Evolutionary conservation across 208 protist genomes (phyloP).

Genomic region (Trypanosoma boissoni): DNA sequence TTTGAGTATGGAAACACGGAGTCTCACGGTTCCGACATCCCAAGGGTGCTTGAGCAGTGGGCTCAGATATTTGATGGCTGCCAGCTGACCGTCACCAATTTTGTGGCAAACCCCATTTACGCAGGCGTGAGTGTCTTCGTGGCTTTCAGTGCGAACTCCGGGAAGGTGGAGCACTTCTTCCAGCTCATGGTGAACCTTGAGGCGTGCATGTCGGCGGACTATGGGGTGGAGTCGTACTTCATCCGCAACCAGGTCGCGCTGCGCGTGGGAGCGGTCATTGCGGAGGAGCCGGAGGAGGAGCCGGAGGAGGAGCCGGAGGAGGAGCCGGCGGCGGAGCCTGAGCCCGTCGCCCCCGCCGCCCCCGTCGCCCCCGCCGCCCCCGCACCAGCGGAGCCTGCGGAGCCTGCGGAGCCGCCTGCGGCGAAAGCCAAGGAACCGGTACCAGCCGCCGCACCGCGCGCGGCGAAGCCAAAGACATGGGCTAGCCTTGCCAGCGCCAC

Average conservation of each 20-base stretch:
- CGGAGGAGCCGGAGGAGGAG: constrained; percentile 33
- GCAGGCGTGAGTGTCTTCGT: constrained; percentile 73
- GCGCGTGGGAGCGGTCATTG: constrained; percentile 51
- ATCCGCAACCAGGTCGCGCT: constrained; percentile 79
- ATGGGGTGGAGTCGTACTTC: constrained; percentile 62
- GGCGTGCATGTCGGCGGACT: constrained; percentile 41
- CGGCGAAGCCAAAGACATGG: constrained; percentile 62
- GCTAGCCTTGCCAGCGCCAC: constrained; percentile 46
- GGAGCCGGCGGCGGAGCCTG: constrained; percentile 10
- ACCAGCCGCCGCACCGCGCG: constrained; percentile 10
- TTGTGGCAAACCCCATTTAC: constrained; percentile 59
- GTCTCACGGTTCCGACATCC: constrained; percentile 38
- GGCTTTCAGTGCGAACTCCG: constrained; percentile 43
- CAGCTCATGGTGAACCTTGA: constrained; percentile 75
- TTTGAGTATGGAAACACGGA: constrained; percentile 73
- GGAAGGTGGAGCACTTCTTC: constrained; percentile 66
- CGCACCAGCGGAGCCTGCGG: constrained; percentile 6
- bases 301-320: constrained; percentile 22
- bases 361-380: constrained; percentile 8
- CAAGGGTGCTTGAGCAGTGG: constrained; percentile 50
- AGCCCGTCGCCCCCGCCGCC: constrained; percentile 10
- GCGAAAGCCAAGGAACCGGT: background rate
- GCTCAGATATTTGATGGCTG: constrained; percentile 52
- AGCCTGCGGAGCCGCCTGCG: background rate
- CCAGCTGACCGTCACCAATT: constrained; percentile 68